Evolutionary conservation across 768 basidiomycete species (phyloP).

Genomic region (Suillus luteus): DNA sequence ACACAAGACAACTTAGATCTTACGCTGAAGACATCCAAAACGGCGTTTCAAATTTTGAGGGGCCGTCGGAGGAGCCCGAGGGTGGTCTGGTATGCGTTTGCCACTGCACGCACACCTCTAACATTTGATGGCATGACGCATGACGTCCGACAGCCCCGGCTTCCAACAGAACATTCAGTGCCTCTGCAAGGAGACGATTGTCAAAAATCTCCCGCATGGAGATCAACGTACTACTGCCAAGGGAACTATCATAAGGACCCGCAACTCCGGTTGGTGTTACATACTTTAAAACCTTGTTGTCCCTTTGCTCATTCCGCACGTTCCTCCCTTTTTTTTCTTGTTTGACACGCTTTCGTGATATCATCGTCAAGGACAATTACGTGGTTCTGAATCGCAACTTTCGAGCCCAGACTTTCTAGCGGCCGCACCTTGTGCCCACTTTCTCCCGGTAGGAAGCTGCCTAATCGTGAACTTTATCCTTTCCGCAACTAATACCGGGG

Average conservation of each 20-base stretch:
- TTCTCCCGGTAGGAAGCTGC: conserved; percentile 2
- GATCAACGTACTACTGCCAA: neutral
- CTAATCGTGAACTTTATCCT: neutral
- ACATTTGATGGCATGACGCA: neutral
- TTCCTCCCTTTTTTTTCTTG: neutral
- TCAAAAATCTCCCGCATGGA: neutral
- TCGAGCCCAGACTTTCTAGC: neutral
- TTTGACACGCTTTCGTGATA: conserved; percentile 1
- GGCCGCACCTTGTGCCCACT: neutral
- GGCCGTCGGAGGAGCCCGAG: neutral
- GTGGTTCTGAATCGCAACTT: neutral
- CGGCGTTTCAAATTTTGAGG: neutral
- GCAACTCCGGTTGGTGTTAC: neutral
- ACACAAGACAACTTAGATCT: neutral
- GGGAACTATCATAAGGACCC: neutral
- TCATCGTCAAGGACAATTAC: neutral
- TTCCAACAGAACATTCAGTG: neutral
- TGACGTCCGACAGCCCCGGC: neutral
- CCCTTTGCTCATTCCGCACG: conserved; percentile 5
- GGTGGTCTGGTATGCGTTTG: neutral
- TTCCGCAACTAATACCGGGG: neutral
- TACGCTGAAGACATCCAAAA: neutral
- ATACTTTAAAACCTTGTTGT: conserved; percentile 11
- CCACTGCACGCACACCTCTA: neutral
- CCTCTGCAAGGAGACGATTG: neutral